A percentile compares a stretch with the other conserved stretches of the same genome.
phyloP scores from a whole-genome alignment of 2,329 filamentous ascomycete species.

The Xylariales sp. region DNA sequence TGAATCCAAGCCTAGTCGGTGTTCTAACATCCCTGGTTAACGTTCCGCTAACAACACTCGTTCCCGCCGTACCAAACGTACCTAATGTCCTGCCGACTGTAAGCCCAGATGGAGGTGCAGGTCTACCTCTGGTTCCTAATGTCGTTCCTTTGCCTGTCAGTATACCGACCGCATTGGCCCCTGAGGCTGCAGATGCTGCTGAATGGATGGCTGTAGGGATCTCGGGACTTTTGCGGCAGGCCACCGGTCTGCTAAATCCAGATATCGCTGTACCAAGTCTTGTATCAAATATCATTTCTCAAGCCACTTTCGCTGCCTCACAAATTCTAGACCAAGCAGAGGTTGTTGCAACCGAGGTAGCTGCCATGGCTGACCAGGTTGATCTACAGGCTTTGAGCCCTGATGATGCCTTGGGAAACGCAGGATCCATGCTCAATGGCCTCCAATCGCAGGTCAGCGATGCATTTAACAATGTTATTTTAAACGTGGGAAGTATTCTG shows the following conservation, averaged over 20 bases:
- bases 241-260: not conserved
- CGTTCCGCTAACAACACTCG: conserved; percentile 3
- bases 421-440: conserved; percentile 13
- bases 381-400: conserved; percentile 11
- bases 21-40: conserved; percentile 2
- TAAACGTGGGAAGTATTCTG: conserved; percentile 10
- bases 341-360: conserved; percentile 18
- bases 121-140: conserved; percentile 1
- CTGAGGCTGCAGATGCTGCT: conserved; percentile 2
- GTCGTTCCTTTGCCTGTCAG: not conserved
- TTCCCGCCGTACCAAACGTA: conserved; percentile 2
- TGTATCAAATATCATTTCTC: conserved; percentile 4
- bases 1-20: conserved; percentile 3
- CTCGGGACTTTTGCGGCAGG: conserved; percentile 3
- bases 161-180: not conserved
- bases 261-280: conserved; percentile 10
- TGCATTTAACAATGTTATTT: conserved; percentile 12
- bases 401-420: conserved; percentile 13
- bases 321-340: conserved; percentile 10
- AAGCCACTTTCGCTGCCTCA: conserved; percentile 12
- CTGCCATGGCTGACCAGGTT: conserved; percentile 14
- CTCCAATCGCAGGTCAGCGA: conserved; percentile 14
- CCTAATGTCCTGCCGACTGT: conserved; percentile 3
- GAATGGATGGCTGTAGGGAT: conserved; percentile 6
- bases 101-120: conserved; percentile 3